Percentiles rank a stretch among this genome's conserved stretches.
Evolutionary conservation across 1,139 yeast genomes (phyloP).

Genomic region (Barnettozyma hawaiiensis): DNA sequence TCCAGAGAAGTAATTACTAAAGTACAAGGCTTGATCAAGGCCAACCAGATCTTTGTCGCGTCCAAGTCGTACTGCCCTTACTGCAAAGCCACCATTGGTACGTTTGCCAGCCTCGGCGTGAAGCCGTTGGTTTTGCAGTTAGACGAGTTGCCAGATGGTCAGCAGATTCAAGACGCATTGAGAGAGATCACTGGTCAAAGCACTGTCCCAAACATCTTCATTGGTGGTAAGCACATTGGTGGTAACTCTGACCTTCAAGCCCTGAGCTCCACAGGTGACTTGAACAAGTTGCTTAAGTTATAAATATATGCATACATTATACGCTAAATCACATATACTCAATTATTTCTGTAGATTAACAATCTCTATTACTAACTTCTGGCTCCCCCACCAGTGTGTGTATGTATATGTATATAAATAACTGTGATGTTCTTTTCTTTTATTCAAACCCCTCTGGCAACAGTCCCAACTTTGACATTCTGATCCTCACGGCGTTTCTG

Average conservation of each 20-base stretch:
- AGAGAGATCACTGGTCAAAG: slow-evolving; percentile 76
- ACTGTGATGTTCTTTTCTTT: too few species aligned
- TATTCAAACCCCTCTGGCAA: slow-evolving; percentile 28
- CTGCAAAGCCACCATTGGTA: slow-evolving; percentile 59
- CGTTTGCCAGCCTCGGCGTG: slow-evolving; percentile 40
- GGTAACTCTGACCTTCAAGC: slow-evolving; percentile 86
- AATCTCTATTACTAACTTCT: too few species aligned
- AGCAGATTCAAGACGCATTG: slow-evolving; percentile 75
- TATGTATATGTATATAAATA: too few species aligned
- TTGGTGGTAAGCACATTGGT: slow-evolving; percentile 87
- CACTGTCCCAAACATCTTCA: slow-evolving; percentile 90
- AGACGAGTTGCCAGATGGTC: slow-evolving; percentile 52
- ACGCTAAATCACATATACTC: neutral
- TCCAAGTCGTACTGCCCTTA: slow-evolving; percentile 76
- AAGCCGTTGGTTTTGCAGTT: slow-evolving; percentile 64
- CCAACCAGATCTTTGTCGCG: slow-evolving; percentile 74
- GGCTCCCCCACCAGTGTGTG: too few species aligned
- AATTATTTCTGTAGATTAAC: too few species aligned
- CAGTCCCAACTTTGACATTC: slow-evolving; percentile 74
- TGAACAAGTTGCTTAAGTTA: slow-evolving; percentile 32
- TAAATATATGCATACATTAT: slow-evolving; percentile 7
- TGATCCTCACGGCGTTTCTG: slow-evolving; percentile 89
- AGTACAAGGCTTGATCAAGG: slow-evolving; percentile 59
- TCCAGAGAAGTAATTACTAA: slow-evolving; percentile 49
- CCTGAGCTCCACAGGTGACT: slow-evolving; percentile 39